These are phyloP conservation scores for Acacia acuminata DNA, from an alignment of 306 rosid genomes.

Conservation along the genomic window DNA sequence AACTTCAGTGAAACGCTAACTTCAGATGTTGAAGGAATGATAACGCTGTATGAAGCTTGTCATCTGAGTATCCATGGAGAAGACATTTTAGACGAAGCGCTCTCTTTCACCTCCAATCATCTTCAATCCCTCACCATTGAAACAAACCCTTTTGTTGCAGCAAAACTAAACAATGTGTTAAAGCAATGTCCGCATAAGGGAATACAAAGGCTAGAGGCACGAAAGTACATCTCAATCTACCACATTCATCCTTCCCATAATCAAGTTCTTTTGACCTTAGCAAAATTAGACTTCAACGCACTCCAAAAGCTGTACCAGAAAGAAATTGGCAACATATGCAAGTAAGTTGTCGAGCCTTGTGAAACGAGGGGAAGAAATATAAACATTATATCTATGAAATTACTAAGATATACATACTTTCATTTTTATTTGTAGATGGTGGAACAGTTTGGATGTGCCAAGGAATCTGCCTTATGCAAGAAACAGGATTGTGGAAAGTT, in stretches of 20 bases:
- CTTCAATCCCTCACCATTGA: neutral
- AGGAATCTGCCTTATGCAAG: slow-evolving; percentile 34
- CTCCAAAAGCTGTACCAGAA: neutral
- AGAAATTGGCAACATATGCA: neutral
- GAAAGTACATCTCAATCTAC: neutral
- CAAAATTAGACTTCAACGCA: neutral
- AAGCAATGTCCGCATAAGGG: neutral
- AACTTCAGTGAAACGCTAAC: neutral
- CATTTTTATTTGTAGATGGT: slow-evolving; percentile 34
- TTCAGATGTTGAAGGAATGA: neutral
- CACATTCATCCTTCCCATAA: neutral
- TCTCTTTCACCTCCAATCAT: neutral
- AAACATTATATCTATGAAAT: neutral
- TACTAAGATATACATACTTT: neutral
- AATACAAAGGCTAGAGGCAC: neutral
- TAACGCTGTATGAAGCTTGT: neutral
- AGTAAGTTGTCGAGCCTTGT: neutral
- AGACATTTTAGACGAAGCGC: neutral
- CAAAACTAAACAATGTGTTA: neutral
- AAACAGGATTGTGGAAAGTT: slow-evolving; percentile 49
- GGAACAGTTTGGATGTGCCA: slow-evolving; percentile 43
- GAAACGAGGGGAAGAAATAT: neutral
- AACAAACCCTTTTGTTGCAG: neutral
- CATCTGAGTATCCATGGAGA: neutral
- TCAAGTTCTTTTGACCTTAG: neutral